Percentiles rank a stretch among this genome's conserved stretches.
Conservation (phyloP, 345 rosid genomes). For the Eucalyptus grandis region DNA sequence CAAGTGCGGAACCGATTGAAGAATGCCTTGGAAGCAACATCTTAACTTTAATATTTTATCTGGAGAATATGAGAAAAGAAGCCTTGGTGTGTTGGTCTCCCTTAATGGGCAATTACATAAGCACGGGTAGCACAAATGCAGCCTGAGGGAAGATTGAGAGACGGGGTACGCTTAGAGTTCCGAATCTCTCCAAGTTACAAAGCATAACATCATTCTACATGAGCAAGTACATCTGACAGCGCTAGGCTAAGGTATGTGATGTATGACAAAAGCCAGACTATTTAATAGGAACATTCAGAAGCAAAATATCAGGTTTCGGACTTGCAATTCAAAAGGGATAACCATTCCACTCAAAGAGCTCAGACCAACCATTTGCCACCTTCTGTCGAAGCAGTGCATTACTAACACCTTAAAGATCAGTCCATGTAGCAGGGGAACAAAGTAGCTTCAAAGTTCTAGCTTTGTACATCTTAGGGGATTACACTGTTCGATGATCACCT, state of each 20-base stretch:
- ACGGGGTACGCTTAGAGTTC: background rate
- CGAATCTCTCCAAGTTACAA: background rate
- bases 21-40: background rate
- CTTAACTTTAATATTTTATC: background rate
- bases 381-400: background rate
- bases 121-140: background rate
- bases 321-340: background rate
- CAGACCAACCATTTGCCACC: background rate
- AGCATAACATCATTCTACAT: background rate
- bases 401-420: background rate
- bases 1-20: background rate
- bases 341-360: background rate
- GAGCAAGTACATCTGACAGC: background rate
- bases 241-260: background rate
- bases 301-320: background rate
- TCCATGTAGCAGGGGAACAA: background rate
- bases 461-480: background rate
- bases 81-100: background rate
- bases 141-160: background rate
- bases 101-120: background rate
- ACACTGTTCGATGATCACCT: conserved; percentile 17
- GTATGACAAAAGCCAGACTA: background rate
- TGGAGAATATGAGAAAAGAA: background rate
- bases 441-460: background rate
- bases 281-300: background rate